Base-by-base conservation (phyloP, 164 flowering plant genomes). In the Stephania japonica region DNA sequence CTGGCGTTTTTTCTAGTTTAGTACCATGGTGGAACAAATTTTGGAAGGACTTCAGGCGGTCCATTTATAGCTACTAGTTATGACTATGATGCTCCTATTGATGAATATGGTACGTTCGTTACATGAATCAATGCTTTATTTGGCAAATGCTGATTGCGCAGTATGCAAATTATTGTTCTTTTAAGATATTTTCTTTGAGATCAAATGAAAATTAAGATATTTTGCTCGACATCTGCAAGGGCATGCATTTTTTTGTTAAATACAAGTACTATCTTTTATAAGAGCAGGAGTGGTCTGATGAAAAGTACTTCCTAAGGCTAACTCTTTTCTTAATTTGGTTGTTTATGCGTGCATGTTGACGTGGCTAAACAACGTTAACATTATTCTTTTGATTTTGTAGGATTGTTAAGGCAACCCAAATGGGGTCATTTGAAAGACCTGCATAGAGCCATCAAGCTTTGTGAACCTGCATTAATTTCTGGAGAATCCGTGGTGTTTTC, bases 11-110 rank as follows among this genome's bases (percentile, higher is more conserved):
- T 47, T 82, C 61, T 26, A 66, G 72, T 75, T 50, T 85, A 96
- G 99, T 96, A 96, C 77, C 99, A 96, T 78, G 99, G 99, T 16
- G 99, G 99, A 79, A 96, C 99, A 43, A 96, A 96, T 78, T 96
- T 96, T 74, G 99, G 97, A 25, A 83, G 97, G 79, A 93, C 99
- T 11, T 94, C 99, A 77, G 99, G 99, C 73, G 98, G 99, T 74
- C 99, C 98, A 32, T 96, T 96, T 74, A 93, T 96, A 68, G 90
- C 97, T 44, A 96, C 99, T 56, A 92, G 97, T 77, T 96, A 93
- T 81, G 99, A 96, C 71, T 96, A 96, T 81, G 98, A 96, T 86
- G 98, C 99, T 75, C 99, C 98, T 32, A 80, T 96, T 62, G 99
- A 96, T 84, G 99, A 96, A 85, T 96, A 85, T 76, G 98, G 99